These are phyloP conservation scores for Rugosomyces carneus DNA, from an alignment of 1,284 basidiomycete genomes.

Conservation along the genomic window DNA sequence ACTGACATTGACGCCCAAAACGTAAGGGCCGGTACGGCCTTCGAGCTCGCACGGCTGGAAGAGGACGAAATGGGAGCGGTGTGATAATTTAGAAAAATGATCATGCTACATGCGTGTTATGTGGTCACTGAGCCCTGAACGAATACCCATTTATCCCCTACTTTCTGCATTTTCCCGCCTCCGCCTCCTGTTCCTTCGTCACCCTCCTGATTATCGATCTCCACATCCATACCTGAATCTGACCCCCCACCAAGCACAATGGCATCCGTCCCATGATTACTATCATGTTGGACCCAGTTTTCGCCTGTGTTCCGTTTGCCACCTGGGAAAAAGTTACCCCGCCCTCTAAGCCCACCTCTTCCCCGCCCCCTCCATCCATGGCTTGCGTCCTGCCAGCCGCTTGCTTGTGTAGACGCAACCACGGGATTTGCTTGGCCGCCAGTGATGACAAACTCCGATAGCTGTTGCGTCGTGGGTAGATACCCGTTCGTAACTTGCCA, in stretches of 20 bases:
- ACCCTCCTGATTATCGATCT: conserved; percentile 9
- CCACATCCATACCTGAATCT: conserved; percentile 8
- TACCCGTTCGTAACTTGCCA: conserved; percentile 64
- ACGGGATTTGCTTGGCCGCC: conserved; percentile 27
- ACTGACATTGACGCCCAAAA: conserved; percentile 16
- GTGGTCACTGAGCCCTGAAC: conserved; percentile 36
- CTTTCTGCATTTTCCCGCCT: conserved; percentile 59
- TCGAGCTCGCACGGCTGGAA: conserved; percentile 44
- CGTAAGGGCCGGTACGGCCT: conserved; percentile 27
- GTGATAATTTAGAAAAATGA: conserved; percentile 27
- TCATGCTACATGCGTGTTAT: conserved; percentile 20
- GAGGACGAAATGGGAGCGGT: conserved; percentile 38
- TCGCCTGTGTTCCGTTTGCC: conserved; percentile 30
- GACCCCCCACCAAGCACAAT: conserved; percentile 47
- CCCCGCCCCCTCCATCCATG: conserved; percentile 22
- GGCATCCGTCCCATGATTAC: conserved; percentile 40
- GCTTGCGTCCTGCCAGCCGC: conserved; percentile 15
- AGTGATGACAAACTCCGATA: conserved; percentile 63
- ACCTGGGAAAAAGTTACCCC: conserved; percentile 32
- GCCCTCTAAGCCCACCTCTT: conserved; percentile 26
- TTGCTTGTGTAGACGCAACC: conserved; percentile 7
- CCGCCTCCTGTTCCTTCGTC: conserved; percentile 20
- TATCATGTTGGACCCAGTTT: conserved; percentile 29
- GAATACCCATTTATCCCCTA: conserved; percentile 71
- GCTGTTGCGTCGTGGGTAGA: conserved; percentile 61